These are phyloP conservation scores for Auriscalpium vulgare DNA, from an alignment of 768 basidiomycete species.

Conservation along the genomic window DNA sequence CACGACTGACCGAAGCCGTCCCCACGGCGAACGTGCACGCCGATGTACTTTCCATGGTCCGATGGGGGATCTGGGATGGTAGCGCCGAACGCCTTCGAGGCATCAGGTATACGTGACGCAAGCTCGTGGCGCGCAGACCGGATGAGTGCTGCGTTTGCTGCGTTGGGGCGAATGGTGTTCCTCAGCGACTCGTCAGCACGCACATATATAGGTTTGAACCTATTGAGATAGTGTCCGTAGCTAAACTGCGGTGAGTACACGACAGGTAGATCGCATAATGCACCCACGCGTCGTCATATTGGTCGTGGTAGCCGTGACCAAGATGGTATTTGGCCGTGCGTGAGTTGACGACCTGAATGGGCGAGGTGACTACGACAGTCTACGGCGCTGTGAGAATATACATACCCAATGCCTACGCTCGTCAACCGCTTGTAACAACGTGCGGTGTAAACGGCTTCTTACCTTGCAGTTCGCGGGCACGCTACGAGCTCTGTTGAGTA, in stretches of 20 bases:
- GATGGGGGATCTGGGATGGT: background rate
- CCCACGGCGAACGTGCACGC: slow-evolving; percentile 58
- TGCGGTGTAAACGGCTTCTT: slow-evolving; percentile 14
- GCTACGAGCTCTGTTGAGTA: slow-evolving; percentile 49
- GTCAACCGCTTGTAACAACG: slow-evolving; percentile 9
- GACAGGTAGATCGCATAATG: background rate
- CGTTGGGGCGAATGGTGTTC: slow-evolving; percentile 46
- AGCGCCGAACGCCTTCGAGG: background rate
- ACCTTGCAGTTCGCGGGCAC: slow-evolving; percentile 66
- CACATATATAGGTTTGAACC: slow-evolving; percentile 48
- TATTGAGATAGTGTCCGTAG: slow-evolving; percentile 30
- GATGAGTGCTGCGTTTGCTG: slow-evolving; percentile 38
- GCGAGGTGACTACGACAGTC: too few relatives aligned
- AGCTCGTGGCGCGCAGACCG: slow-evolving; percentile 41
- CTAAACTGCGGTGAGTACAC: too few relatives aligned
- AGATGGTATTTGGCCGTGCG: slow-evolving; percentile 61
- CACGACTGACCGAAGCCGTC: slow-evolving; percentile 43
- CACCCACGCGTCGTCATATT: slow-evolving; percentile 59
- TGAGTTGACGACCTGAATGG: slow-evolving; percentile 47
- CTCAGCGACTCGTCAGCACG: slow-evolving; percentile 38
- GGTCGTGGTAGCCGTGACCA: slow-evolving; percentile 43
- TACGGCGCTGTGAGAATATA: background rate
- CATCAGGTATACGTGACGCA: slow-evolving; percentile 17
- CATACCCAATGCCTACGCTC: slow-evolving; percentile 54
- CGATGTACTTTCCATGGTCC: slow-evolving; percentile 32